Conservation (phyloP, 2,329 filamentous ascomycete genomes). For the Aspergillus ochraceoroseus region DNA sequence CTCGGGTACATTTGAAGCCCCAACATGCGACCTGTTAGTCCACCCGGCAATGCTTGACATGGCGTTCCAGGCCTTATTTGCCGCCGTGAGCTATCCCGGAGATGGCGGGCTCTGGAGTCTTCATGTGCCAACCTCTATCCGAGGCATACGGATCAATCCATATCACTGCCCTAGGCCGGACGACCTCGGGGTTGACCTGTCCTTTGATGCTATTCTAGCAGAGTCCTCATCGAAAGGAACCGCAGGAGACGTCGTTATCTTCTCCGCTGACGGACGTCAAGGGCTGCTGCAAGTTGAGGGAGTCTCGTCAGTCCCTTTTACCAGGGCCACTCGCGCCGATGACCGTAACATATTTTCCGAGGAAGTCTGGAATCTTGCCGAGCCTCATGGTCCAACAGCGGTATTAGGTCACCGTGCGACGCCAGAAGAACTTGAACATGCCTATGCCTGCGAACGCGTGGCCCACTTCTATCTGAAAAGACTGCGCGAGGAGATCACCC, state of each 20-base stretch:
- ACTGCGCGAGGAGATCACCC: neutral
- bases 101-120: too few relatives aligned
- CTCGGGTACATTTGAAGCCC: too few relatives aligned
- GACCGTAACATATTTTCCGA: neutral
- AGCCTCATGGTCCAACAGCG: neutral
- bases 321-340: neutral
- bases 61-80: too few relatives aligned
- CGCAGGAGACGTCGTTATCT: neutral
- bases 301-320: neutral
- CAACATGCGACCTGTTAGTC: too few relatives aligned
- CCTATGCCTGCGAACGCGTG: neutral
- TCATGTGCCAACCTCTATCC: too few relatives aligned
- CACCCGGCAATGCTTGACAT: too few relatives aligned
- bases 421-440: neutral
- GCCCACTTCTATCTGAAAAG: conserved; percentile 1
- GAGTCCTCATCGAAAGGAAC: neutral
- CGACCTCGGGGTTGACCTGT: neutral
- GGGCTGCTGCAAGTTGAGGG: neutral
- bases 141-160: too few relatives aligned
- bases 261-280: neutral
- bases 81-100: too few relatives aligned
- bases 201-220: neutral
- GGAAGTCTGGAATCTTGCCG: neutral
- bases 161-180: too few relatives aligned
- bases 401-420: neutral